Conservation (phyloP, 1,139 yeast genomes). For the Lodderomyces margitis region DNA sequence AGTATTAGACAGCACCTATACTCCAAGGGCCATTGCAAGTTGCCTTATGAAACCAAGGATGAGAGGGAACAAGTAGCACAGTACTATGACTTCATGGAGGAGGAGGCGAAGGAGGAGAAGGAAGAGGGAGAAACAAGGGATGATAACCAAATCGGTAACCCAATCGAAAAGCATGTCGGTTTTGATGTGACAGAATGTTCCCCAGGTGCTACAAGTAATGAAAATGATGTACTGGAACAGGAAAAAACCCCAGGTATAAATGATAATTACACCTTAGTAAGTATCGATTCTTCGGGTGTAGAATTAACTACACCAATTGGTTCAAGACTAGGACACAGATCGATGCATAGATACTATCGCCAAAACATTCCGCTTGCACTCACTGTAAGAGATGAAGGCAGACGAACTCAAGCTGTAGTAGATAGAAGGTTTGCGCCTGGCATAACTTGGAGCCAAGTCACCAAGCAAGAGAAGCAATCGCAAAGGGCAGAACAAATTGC, state of each 20-base stretch:
- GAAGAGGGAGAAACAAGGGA: slow-evolving; percentile 11
- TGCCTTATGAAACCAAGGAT: slow-evolving; percentile 51
- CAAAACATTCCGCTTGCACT: slow-evolving; percentile 28
- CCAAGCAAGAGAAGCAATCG: slow-evolving; percentile 36
- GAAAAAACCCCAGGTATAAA: slow-evolving; percentile 14
- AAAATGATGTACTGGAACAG: background rate
- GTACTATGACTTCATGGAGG: slow-evolving; percentile 40
- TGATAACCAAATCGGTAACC: slow-evolving; percentile 17
- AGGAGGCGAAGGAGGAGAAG: slow-evolving; percentile 5
- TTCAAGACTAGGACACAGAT: slow-evolving; percentile 46
- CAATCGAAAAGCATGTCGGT: slow-evolving; percentile 9
- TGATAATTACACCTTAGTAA: slow-evolving; percentile 33
- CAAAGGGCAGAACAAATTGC: slow-evolving; percentile 25
- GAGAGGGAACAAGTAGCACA: slow-evolving; percentile 39
- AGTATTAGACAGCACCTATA: slow-evolving; percentile 53
- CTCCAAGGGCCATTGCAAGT: slow-evolving; percentile 53
- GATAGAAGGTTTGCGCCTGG: slow-evolving; percentile 46
- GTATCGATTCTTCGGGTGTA: slow-evolving; percentile 39
- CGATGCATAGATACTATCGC: slow-evolving; percentile 44
- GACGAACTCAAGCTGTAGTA: slow-evolving; percentile 36
- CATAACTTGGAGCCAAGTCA: slow-evolving; percentile 26
- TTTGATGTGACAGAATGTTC: slow-evolving; percentile 10
- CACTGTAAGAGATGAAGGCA: slow-evolving; percentile 26
- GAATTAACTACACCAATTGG: slow-evolving; percentile 50
- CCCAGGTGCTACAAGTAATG: background rate